Evolutionary conservation across 257 asterid genomes (phyloP), one percentile per base, ranked within the genome.

Genomic region (Solanum arcanum): DNA sequence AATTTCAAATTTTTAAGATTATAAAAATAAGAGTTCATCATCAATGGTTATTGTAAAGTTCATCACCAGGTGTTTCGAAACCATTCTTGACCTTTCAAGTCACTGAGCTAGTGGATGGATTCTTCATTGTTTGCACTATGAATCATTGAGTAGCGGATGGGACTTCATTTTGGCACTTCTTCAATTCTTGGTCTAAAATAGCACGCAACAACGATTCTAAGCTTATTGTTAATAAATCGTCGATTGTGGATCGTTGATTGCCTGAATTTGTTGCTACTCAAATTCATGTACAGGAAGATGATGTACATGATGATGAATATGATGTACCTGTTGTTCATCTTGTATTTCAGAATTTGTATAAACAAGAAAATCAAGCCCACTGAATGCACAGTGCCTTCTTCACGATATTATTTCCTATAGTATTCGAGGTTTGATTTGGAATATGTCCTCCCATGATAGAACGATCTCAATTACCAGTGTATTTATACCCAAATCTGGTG

Each of bases 111-210:
- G 89, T 37, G 0, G 95, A 94, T 42, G 90, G 94, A 33, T 35
- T 87, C 66, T 87, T 93, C 62, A 66, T 93, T 15, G 90, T 88
- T 5, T 86, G 91, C 86, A 87, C 92, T 7, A 84, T 89, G 3
- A 94, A 94, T 41, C 95, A 93, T 64, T 85, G 76, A 7, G 82
- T 91, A 9, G 86, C 76, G 1, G 94, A 93, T 27, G 94, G 92
- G 35, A 75, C 90, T 3, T 86, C 94, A 5, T 90, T 92, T 60
- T 94, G 94, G 95, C 92, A 88, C 59, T 93, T 94, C 88, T 31
- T 93, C 83, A 90, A 87, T 62, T 89, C 90, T 3, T 92, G 95
- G 95, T 89, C 95, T 9, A 91, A 93, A 62, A 86, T 92, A 3
- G 89, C 92, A 0, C 88, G 89, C 2, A 90, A 15, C 78, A 7